phyloP scores from a whole-genome alignment of 352 stramenopile genomes.

The Phytophthora pseudosyringae region DNA sequence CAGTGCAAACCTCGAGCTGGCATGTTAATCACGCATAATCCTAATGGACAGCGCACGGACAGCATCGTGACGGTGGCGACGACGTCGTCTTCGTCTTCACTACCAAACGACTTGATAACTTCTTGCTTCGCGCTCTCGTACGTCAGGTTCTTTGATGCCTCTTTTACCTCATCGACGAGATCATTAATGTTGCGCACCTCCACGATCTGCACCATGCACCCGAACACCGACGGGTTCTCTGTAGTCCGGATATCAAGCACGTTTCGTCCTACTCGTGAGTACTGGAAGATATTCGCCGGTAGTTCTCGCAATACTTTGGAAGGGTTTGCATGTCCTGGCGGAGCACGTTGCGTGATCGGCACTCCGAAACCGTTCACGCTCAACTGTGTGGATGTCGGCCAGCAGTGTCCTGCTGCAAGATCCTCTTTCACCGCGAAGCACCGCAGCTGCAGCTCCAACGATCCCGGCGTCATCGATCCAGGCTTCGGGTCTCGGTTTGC shows the following conservation, averaged over 20 bases:
- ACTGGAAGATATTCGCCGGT: slow-evolving; percentile 77
- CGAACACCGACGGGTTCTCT: slow-evolving; percentile 71
- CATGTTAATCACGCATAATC: slow-evolving; percentile 87
- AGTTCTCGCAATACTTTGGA: slow-evolving; percentile 85
- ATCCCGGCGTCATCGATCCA: slow-evolving; percentile 60
- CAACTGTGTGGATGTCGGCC: slow-evolving; percentile 72
- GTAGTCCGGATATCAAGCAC: slow-evolving; percentile 72
- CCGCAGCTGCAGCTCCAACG: slow-evolving; percentile 78
- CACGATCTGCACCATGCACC: slow-evolving; percentile 78
- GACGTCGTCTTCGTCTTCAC: slow-evolving; percentile 83
- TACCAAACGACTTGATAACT: slow-evolving; percentile 84
- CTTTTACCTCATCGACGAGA: slow-evolving; percentile 66
- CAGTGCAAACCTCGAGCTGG: slow-evolving; percentile 91
- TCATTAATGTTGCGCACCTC: slow-evolving; percentile 68
- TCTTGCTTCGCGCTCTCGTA: slow-evolving; percentile 77
- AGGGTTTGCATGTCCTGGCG: slow-evolving; percentile 75
- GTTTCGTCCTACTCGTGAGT: slow-evolving; percentile 72
- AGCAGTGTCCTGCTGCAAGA: slow-evolving; percentile 71
- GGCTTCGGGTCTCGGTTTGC: slow-evolving; percentile 54
- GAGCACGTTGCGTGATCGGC: slow-evolving; percentile 69
- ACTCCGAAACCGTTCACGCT: slow-evolving; percentile 77
- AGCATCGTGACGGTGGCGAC: slow-evolving; percentile 88
- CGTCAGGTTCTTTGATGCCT: slow-evolving; percentile 67
- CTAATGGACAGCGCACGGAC: slow-evolving; percentile 90
- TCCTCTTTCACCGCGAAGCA: slow-evolving; percentile 82